Evolutionary conservation across 169 alveolate species (phyloP).

Genomic region (Plasmodium fragile): DNA sequence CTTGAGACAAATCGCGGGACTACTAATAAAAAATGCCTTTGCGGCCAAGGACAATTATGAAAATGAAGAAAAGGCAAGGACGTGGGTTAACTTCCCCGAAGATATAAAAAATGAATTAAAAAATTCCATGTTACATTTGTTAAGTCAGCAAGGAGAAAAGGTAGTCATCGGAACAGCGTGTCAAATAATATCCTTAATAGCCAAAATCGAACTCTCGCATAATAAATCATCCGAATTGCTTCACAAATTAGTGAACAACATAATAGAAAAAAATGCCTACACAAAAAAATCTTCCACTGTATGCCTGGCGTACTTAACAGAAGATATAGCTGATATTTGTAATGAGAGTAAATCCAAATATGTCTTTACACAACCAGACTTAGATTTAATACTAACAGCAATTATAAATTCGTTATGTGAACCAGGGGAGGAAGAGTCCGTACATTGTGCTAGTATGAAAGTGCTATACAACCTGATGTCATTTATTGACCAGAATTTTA

Average conservation of each 20-base stretch:
- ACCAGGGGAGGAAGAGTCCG: constrained; percentile 78
- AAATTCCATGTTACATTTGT: constrained; percentile 80
- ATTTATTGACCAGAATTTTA: constrained; percentile 82
- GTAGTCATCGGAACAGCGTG: constrained; percentile 88
- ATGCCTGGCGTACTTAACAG: constrained; percentile 88
- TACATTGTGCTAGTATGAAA: constrained; percentile 81
- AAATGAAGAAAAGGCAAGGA: constrained; percentile 85
- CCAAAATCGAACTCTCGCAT: constrained; percentile 88
- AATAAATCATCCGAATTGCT: constrained; percentile 91
- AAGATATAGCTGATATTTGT: constrained; percentile 85
- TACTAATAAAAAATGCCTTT: constrained; percentile 87
- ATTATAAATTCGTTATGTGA: constrained; percentile 83
- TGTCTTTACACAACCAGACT: constrained; percentile 80
- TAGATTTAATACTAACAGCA: constrained; percentile 81
- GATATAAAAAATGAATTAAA: constrained; percentile 83
- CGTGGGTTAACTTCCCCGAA: constrained; percentile 82
- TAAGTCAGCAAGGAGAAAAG: constrained; percentile 85
- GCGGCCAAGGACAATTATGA: constrained; percentile 83
- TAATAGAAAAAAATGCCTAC: constrained; percentile 84
- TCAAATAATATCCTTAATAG: constrained; percentile 89
- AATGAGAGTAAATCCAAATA: constrained; percentile 81
- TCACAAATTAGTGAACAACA: constrained; percentile 82
- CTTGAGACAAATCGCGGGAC: constrained; percentile 89
- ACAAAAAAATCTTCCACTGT: constrained; percentile 87
- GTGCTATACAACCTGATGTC: constrained; percentile 80